Base-by-base conservation (phyloP, 2,329 filamentous ascomycete genomes). In the Corniculantispora saksenae region DNA sequence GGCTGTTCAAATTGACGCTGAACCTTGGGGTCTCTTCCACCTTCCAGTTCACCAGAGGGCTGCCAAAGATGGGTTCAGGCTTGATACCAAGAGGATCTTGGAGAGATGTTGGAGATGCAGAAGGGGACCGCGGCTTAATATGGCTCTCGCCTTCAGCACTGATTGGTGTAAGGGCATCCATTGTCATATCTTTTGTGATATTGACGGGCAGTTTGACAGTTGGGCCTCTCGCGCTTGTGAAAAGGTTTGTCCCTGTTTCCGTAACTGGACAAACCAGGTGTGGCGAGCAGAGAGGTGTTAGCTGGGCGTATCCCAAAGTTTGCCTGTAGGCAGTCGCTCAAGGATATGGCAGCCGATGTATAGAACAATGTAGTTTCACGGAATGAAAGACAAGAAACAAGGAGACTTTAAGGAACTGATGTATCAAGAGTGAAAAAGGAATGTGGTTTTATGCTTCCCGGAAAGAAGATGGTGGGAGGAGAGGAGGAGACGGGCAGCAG, bases 281-380 rank as follows among this genome's bases (percentile, higher is more conserved):
- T 62, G 60, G 60, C 60, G 40, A 55, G 38, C 25, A 45, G 38
- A 32, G 48, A 51, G n/a, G 38, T 27, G 25, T 55, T 56, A 35
- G 51, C 50, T 51, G 51, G 50, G 10, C n/a, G 21, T 25, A 27
- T 47, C 27, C 40, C 35, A 54, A 61, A 63, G 50, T 56, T 63
- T 63, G 60, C 60, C 48, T 48, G 50, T 4, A 47, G 27, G 25
- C 35, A 53, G 51, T 63, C 51, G 51, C 27, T 55, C 60, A 63
- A 48, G 51, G 60, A 47, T 47, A 48, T 63, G 40, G 60, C 60
- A 48, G 60, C 47, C 60, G 60, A 63, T 56, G n/a, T n/a, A 27
- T 19, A 21, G 27, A 17, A 55, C 60, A 62, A 55, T 19, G 25
- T 25, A 17, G 60, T 63, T 63, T 63, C 60, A 63, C 60, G 48